phyloP scores from a whole-genome alignment of 495 filamentous ascomycete species.

The Cudoniella acicularis region DNA sequence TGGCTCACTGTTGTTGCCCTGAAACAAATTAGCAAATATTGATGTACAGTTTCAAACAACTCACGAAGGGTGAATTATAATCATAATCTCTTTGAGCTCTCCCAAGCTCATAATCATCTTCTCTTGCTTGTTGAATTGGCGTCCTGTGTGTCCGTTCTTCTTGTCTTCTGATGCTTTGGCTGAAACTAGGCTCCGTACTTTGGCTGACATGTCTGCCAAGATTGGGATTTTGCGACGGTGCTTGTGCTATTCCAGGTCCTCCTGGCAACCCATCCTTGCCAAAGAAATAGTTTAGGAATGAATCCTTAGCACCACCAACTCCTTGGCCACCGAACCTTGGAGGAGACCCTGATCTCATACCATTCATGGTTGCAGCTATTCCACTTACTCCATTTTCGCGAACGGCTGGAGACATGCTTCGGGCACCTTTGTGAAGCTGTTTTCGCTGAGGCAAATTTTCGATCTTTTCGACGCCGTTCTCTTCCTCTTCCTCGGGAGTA shows the following conservation, averaged over 20 bases:
- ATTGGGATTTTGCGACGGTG: constrained; percentile 30
- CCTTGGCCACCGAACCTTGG: constrained; percentile 50
- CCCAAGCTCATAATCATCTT: constrained; percentile 29
- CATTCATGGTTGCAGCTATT: constrained; percentile 65
- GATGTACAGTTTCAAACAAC: constrained; percentile 22
- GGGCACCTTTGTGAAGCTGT: constrained; percentile 55
- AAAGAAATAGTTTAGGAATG: constrained; percentile 98
- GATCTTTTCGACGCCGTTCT: constrained; percentile 46
- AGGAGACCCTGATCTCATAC: constrained; percentile 59
- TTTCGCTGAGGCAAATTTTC: constrained; percentile 54
- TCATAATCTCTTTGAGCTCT: constrained; percentile 38
- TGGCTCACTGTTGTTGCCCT: constrained; percentile 59
- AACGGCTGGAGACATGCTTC: constrained; percentile 81
- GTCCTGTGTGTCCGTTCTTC: constrained; percentile 55
- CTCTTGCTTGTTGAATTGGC: constrained; percentile 29
- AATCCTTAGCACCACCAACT: constrained; percentile 62
- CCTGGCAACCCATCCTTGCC: constrained; percentile 74
- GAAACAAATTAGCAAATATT: constrained; percentile 27
- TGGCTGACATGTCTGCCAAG: constrained; percentile 65
- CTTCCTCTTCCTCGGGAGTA: constrained; percentile 68
- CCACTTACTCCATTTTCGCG: constrained; percentile 45
- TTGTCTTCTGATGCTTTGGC: constrained; percentile 74
- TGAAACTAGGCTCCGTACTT: constrained; percentile 72
- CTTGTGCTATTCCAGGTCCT: constrained; percentile 34
- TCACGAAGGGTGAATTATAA: constrained; percentile 58